Conservation (phyloP, 2,329 filamentous ascomycete species). For the Neofusicoccum sp. region DNA sequence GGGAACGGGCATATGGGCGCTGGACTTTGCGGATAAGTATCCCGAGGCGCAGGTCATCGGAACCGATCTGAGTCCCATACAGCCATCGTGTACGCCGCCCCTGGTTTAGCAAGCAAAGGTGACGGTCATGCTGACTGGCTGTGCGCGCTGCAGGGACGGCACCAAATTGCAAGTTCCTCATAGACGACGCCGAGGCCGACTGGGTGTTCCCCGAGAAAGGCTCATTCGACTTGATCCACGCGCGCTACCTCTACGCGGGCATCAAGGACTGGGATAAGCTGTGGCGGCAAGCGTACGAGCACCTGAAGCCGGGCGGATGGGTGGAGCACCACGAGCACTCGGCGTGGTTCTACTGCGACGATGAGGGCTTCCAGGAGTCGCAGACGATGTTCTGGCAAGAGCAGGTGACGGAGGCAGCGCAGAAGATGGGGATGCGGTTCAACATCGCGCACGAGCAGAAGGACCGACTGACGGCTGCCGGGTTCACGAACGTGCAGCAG, state of each 20-base stretch:
- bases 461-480: too few species aligned
- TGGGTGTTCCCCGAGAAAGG: conserved; percentile 51
- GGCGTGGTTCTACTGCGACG: too few species aligned
- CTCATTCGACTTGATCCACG: conserved; percentile 56
- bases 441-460: too few species aligned
- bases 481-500: too few species aligned
- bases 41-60: conserved; percentile 32
- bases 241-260: conserved; percentile 49
- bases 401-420: too few species aligned
- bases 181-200: conserved; percentile 38
- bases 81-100: conserved; percentile 27
- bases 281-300: conserved; percentile 36
- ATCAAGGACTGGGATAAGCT: conserved; percentile 53
- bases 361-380: too few species aligned
- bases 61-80: conserved; percentile 32
- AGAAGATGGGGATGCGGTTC: too few species aligned
- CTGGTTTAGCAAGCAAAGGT: conserved; percentile 27
- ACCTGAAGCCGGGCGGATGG: conserved; percentile 50
- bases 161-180: conserved; percentile 27
- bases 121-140: conserved; percentile 53
- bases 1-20: conserved; percentile 31
- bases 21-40: conserved; percentile 34
- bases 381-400: too few species aligned
- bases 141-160: conserved; percentile 43
- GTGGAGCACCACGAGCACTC: conserved; percentile 46